A percentile compares a stretch with the other conserved stretches of the same genome.
Conservation (phyloP, 2,329 filamentous ascomycete species). For the Daldinia sp. region DNA sequence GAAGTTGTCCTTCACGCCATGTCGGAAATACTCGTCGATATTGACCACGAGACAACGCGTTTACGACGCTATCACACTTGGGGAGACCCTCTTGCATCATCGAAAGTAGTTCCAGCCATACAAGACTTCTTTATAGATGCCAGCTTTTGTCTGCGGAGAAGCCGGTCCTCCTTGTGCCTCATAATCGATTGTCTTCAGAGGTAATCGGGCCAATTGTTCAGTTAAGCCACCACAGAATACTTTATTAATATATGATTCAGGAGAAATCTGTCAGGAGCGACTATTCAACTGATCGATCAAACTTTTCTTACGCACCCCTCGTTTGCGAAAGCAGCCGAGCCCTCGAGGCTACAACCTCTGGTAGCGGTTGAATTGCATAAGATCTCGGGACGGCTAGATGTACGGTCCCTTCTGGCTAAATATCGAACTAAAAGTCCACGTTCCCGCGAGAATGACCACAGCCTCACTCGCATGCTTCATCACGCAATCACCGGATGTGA, state of each 20-base stretch:
- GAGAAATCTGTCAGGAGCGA: slow-evolving; percentile 35
- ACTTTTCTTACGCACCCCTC: slow-evolving; percentile 12
- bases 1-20: slow-evolving; percentile 39
- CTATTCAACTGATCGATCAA: slow-evolving; percentile 37
- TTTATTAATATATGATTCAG: slow-evolving; percentile 18
- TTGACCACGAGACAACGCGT: slow-evolving; percentile 38
- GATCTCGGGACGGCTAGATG: slow-evolving; percentile 26
- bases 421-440: slow-evolving; percentile 33
- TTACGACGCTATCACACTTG: slow-evolving; percentile 37
- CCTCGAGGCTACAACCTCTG: slow-evolving; percentile 36
- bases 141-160: slow-evolving; percentile 37
- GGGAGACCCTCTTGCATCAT: slow-evolving; percentile 38
- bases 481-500: slow-evolving; percentile 39
- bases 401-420: slow-evolving; percentile 38
- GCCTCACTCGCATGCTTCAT: slow-evolving; percentile 39
- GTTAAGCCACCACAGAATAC: background rate
- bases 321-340: slow-evolving; percentile 24
- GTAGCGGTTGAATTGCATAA: slow-evolving; percentile 38
- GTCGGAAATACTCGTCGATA: slow-evolving; percentile 37
- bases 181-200: slow-evolving; percentile 45
- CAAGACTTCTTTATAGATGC: slow-evolving; percentile 43
- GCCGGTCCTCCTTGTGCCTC: slow-evolving; percentile 42
- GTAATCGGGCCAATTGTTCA: slow-evolving; percentile 25
- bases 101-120: slow-evolving; percentile 35
- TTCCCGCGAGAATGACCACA: slow-evolving; percentile 24